Evolutionary conservation across 352 stramenopile species (phyloP).

Genomic region (Globisporangium viniferum): DNA sequence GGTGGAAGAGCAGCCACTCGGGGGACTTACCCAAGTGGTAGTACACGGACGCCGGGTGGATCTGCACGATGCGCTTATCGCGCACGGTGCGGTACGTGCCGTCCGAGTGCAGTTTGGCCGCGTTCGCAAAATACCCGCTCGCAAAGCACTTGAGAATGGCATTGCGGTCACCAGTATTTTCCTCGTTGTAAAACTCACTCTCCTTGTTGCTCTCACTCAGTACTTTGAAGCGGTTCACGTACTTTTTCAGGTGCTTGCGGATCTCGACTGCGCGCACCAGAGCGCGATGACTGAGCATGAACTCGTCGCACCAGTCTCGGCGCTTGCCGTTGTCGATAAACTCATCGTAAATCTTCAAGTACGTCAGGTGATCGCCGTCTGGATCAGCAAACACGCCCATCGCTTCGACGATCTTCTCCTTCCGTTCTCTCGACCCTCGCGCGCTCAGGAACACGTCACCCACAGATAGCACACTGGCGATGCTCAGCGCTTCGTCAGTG

Average conservation of each 20-base stretch:
- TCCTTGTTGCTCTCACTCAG: slow-evolving; percentile 11
- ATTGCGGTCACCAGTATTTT: slow-evolving; percentile 8
- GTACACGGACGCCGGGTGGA: slow-evolving; percentile 76
- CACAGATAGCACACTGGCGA: slow-evolving; percentile 96
- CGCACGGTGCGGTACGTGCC: slow-evolving; percentile 63
- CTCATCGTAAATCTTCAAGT: slow-evolving; percentile 65
- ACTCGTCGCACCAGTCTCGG: slow-evolving; percentile 73
- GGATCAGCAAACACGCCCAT: slow-evolving; percentile 68
- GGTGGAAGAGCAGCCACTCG: slow-evolving; percentile 98
- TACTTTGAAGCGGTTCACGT: slow-evolving; percentile 51
- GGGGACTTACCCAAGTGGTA: slow-evolving; percentile 81
- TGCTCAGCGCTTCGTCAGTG: slow-evolving; percentile 92
- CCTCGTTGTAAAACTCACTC: background rate
- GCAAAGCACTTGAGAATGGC: slow-evolving; percentile 63
- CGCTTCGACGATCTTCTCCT: slow-evolving; percentile 58
- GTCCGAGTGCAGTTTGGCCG: slow-evolving; percentile 93
- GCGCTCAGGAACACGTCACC: slow-evolving; percentile 74
- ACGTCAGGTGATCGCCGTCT: slow-evolving; percentile 70
- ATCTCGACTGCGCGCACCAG: slow-evolving; percentile 65
- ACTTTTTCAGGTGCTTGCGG: slow-evolving; percentile 62
- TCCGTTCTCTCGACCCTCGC: slow-evolving; percentile 60
- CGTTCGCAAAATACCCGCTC: slow-evolving; percentile 93
- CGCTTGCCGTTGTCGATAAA: slow-evolving; percentile 66
- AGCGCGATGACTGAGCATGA: slow-evolving; percentile 56
- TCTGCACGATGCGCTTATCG: slow-evolving; percentile 62